Percentiles rank a stretch among this genome's conserved stretches.
These are phyloP conservation scores for Cercospora sesami DNA, from an alignment of 2,329 filamentous ascomycete genomes.

Conservation along the genomic window DNA sequence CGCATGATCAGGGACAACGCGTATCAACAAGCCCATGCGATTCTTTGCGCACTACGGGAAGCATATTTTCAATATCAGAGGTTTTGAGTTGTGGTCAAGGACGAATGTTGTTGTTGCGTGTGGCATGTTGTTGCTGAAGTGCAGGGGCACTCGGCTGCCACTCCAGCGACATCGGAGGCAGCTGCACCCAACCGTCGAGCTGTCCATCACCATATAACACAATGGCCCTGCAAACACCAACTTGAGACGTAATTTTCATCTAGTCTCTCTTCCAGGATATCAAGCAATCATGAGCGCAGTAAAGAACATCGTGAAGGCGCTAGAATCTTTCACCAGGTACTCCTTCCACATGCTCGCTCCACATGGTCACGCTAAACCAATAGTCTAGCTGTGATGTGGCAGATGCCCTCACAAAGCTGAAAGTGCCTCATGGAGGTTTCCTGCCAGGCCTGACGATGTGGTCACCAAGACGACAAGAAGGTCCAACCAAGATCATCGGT, in stretches of 20 bases:
- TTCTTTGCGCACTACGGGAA: background rate
- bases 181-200: background rate
- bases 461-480: slow-evolving; percentile 54
- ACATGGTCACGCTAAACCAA: background rate
- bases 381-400: slow-evolving; percentile 52
- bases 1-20: background rate
- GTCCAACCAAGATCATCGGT: slow-evolving; percentile 55
- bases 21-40: background rate
- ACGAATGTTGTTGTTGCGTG: background rate
- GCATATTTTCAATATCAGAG: background rate
- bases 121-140: background rate
- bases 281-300: slow-evolving; percentile 18
- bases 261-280: background rate
- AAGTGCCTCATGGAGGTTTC: slow-evolving; percentile 52
- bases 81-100: background rate
- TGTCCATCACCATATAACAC: background rate
- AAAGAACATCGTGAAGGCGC: slow-evolving; percentile 28
- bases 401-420: slow-evolving; percentile 55
- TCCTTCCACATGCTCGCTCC: background rate
- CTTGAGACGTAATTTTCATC: background rate
- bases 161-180: slow-evolving; percentile 1
- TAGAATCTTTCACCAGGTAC: slow-evolving; percentile 31
- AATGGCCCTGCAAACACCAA: background rate
- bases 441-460: slow-evolving; percentile 56
- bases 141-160: background rate